Base-by-base conservation (phyloP, 208 protist species). In the Acanthamoeba comandoni region DNA sequence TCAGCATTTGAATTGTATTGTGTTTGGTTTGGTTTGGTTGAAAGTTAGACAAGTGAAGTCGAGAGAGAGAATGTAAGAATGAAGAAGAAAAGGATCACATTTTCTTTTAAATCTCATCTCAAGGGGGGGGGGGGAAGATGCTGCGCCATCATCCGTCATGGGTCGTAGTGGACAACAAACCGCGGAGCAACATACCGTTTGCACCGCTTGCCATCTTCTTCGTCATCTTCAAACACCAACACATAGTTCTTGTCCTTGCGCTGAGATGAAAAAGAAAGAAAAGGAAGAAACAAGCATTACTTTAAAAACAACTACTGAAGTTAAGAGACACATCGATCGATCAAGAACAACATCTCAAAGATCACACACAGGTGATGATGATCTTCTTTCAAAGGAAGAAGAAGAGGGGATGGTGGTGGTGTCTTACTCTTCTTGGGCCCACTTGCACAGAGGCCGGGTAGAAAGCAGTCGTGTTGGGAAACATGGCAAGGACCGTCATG, bases 201-300 rank as follows among this genome's bases (percentile, higher is more conserved):
- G 80, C 58, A 71, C 58, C 58, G 52, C 24, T 71, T 35, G 19
- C 80, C 80, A 22, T 89, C 60, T 48, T 89, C 80, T 71, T 89
- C 80, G 29, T 89, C 80, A 29, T 89, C 80, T 29, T 67, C 80
- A 71, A 89, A 89, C 26, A 71, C 22, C 11, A 89, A n/a, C 39
- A 89, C 60, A 35, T 89, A 89, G 58, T 67, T 89, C 60, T 71
- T 71, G 80, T 89, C 60, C 80, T 89, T 89, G 0, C 80, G 22
- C 80, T 89, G 17, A n/a, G 2, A 60, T n/a, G 3, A 31, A 53
- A 65, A 65, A 65, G 58, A 65, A 22, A 65, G 1, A 65, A 65
- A 65, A 65, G 58, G 58, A 65, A 65, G 22, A 65, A 26, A 65
- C 22, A 65, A n/a, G n/a, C n/a, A n/a, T n/a, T n/a, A n/a, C n/a